phyloP scores from a whole-genome alignment of 495 filamentous ascomycete species.

The Penicillium coffeae region DNA sequence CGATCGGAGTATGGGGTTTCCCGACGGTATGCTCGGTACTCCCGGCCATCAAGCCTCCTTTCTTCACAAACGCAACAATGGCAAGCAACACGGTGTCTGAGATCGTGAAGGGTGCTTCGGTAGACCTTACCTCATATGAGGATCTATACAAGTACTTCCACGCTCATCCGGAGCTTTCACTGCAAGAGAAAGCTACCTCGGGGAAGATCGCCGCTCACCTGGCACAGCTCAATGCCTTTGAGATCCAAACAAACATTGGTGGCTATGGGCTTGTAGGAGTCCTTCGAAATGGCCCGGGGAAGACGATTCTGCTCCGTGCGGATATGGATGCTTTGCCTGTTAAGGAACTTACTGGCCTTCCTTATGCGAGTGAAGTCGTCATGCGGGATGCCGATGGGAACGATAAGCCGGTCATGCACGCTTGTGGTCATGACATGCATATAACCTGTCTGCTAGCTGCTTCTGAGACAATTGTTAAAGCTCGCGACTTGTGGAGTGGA shows the following conservation, averaged over 20 bases:
- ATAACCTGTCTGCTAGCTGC: slow-evolving; percentile 51
- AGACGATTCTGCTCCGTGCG: slow-evolving; percentile 49
- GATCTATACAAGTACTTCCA: slow-evolving; percentile 54
- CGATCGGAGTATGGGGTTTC: too few relatives aligned
- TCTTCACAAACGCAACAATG: slow-evolving; percentile 24
- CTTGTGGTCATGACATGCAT: slow-evolving; percentile 57
- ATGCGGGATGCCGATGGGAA: slow-evolving; percentile 40
- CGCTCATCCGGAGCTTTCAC: slow-evolving; percentile 54
- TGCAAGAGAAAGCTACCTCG: slow-evolving; percentile 48
- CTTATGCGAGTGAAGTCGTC: slow-evolving; percentile 43
- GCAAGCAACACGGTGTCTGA: slow-evolving; percentile 16
- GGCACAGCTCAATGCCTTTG: slow-evolving; percentile 24
- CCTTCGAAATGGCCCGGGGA: slow-evolving; percentile 44
- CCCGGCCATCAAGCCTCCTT: too few relatives aligned
- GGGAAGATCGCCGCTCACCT: slow-evolving; percentile 36
- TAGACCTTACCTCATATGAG: slow-evolving; percentile 44
- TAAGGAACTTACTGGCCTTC: slow-evolving; percentile 45
- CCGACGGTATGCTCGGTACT: too few relatives aligned
- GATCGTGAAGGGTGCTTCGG: slow-evolving; percentile 11
- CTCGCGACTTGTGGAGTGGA: slow-evolving; percentile 39
- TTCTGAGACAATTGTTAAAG: slow-evolving; percentile 34
- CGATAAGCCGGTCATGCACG: slow-evolving; percentile 52
- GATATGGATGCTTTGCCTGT: slow-evolving; percentile 55
- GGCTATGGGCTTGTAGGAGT: slow-evolving; percentile 46
- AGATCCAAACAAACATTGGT: slow-evolving; percentile 44